Evolutionary conservation across 345 rosid species (phyloP).

Genomic region (Pseudoturritis turrita): DNA sequence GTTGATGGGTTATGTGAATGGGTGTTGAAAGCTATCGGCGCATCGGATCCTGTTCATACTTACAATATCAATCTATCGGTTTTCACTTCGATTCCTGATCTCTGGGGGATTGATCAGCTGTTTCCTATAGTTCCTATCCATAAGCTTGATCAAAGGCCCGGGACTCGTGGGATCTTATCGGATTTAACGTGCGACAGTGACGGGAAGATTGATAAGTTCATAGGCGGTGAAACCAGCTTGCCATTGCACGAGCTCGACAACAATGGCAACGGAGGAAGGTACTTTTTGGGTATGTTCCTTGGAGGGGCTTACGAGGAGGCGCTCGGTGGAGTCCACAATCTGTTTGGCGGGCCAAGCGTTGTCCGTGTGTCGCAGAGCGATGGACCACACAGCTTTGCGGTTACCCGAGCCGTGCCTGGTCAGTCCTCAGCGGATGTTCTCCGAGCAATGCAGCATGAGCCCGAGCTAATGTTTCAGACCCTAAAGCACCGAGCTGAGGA

Average conservation of each 20-base stretch:
- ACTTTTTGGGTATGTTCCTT: constrained; percentile 93
- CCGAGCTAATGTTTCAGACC: constrained; percentile 91
- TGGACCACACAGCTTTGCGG: constrained; percentile 90
- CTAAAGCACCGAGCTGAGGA: constrained; percentile 87
- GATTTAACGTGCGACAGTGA: constrained; percentile 96
- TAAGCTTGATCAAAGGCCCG: constrained; percentile 68
- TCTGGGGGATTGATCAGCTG: constrained; percentile 90
- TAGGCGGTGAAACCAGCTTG: constrained; percentile 80
- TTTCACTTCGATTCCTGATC: constrained; percentile 96
- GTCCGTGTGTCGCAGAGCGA: constrained; percentile 85
- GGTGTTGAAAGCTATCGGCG: constrained; percentile 51
- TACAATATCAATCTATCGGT: constrained; percentile 81
- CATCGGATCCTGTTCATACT: constrained; percentile 50
- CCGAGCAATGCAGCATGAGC: constrained; percentile 94
- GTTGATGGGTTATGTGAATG: constrained; percentile 84
- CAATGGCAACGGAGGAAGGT: constrained; percentile 31
- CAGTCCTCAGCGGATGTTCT: constrained; percentile 88
- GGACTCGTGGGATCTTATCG: constrained; percentile 63
- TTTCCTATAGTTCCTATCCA: constrained; percentile 94
- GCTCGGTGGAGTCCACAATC: constrained; percentile 91
- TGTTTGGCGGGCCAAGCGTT: constrained; percentile 91
- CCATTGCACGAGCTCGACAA: constrained; percentile 83
- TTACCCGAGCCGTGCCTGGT: constrained; percentile 78
- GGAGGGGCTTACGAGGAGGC: constrained; percentile 99
- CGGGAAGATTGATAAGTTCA: constrained; percentile 84